Evolutionary conservation across 1,284 basidiomycete species (phyloP).

Genomic region (Sparassis latifolia): DNA sequence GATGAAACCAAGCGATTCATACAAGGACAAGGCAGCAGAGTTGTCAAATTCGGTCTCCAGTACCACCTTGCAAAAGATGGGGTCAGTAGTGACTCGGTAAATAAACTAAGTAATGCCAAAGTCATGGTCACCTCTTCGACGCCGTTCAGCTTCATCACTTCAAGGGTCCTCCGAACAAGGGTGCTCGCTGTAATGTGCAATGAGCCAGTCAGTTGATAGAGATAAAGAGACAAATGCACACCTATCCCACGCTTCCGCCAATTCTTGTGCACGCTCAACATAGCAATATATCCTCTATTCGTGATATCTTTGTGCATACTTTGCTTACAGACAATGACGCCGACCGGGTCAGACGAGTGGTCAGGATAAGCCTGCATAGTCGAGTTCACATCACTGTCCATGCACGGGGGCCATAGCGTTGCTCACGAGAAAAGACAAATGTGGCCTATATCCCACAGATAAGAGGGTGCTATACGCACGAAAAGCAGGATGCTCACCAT

Average conservation of each 20-base stretch:
- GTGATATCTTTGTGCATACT: constrained; percentile 73
- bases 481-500: constrained; percentile 55
- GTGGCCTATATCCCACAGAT: constrained; percentile 58
- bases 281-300: constrained; percentile 94
- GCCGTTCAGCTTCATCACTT: constrained; percentile 72
- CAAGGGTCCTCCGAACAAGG: constrained; percentile 73
- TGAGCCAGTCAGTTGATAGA: neutral
- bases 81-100: neutral
- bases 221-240: constrained; percentile 29
- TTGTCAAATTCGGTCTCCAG: constrained; percentile 99
- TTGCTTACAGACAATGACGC: constrained; percentile 94
- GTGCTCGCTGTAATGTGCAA: constrained; percentile 50
- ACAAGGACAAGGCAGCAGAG: constrained; percentile 77
- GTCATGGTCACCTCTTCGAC: constrained; percentile 67
- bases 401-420: neutral
- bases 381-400: constrained; percentile 3
- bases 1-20: constrained; percentile 91
- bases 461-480: neutral
- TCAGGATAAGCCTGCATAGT: constrained; percentile 49
- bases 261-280: constrained; percentile 83
- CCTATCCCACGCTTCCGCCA: constrained; percentile 90
- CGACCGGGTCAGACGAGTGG: constrained; percentile 60
- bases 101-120: neutral
- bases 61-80: constrained; percentile 57
- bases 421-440: constrained; percentile 84